These are phyloP conservation scores for Suillus lakei DNA, from an alignment of 768 basidiomycete genomes.

Conservation along the genomic window DNA sequence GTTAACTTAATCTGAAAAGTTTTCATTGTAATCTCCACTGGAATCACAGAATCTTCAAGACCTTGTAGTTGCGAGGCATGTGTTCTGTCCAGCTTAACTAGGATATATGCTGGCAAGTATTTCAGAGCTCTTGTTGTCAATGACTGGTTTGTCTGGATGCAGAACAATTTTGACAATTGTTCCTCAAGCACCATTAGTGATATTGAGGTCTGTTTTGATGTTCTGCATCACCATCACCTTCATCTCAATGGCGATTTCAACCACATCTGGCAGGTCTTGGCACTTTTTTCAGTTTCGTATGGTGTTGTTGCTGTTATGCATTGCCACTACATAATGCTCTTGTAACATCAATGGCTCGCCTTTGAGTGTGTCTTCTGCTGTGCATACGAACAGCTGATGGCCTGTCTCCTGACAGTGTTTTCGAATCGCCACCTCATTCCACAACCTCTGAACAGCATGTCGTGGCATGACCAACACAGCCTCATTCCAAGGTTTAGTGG, in stretches of 20 bases:
- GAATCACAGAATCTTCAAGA: constrained; percentile 36
- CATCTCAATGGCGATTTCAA: constrained; percentile 40
- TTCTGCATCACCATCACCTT: constrained; percentile 13
- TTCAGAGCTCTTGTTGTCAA: constrained; percentile 26
- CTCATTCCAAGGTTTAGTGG: constrained; percentile 24
- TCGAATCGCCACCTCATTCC: constrained; percentile 26
- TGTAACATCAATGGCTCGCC: background rate
- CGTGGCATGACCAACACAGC: constrained; percentile 34
- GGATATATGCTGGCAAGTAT: constrained; percentile 34
- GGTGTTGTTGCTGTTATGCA: background rate
- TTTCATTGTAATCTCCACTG: constrained; percentile 29
- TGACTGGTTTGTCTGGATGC: constrained; percentile 29
- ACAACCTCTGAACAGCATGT: constrained; percentile 31
- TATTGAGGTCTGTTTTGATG: constrained; percentile 36
- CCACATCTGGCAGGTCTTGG: constrained; percentile 20
- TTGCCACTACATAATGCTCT: background rate
- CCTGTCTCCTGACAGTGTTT: background rate
- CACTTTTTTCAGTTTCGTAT: background rate
- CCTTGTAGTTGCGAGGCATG: constrained; percentile 28
- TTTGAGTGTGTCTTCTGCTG: background rate
- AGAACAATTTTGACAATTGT: constrained; percentile 39
- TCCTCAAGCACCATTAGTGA: constrained; percentile 47
- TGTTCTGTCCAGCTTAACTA: constrained; percentile 38
- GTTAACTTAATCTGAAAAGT: constrained; percentile 20
- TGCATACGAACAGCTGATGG: background rate